phyloP scores from a whole-genome alignment of 495 filamentous ascomycete genomes.

The Bacidia gigantensis region DNA sequence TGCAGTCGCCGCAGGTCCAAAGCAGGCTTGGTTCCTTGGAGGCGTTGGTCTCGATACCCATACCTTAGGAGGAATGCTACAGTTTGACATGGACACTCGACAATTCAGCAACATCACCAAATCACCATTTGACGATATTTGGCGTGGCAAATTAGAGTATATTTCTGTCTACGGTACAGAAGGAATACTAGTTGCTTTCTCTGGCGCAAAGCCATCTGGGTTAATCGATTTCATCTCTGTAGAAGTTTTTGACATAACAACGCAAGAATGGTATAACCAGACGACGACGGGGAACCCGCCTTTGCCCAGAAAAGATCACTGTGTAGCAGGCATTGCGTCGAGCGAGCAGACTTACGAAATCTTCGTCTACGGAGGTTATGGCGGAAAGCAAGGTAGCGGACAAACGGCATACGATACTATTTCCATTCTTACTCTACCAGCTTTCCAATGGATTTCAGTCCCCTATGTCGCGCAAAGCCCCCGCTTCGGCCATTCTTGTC shows the following conservation, averaged over 20 bases:
- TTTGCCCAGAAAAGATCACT: not conserved
- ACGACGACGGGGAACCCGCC: conserved; percentile 5
- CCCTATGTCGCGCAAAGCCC: conserved; percentile 4
- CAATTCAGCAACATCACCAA: conserved; percentile 8
- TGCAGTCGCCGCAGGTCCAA: not conserved
- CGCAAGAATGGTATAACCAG: conserved; percentile 6
- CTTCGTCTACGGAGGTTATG: conserved; percentile 9
- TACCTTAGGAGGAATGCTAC: conserved; percentile 8
- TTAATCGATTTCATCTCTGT: not conserved
- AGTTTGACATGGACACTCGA: conserved; percentile 9
- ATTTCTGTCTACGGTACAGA: conserved; percentile 15
- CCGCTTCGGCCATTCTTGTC: conserved; percentile 1
- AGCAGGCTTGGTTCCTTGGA: conserved; percentile 8
- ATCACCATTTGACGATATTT: not conserved
- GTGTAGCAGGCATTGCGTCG: conserved; percentile 1
- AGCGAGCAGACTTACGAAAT: conserved; percentile 7
- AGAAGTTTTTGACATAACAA: not conserved
- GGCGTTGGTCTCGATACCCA: not conserved
- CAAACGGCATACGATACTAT: conserved; percentile 5
- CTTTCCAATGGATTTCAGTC: conserved; percentile 29
- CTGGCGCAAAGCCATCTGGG: not conserved
- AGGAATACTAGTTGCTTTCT: conserved; percentile 13
- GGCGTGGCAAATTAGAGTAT: conserved; percentile 4
- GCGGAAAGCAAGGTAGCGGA: not conserved
- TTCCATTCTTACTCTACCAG: conserved; percentile 30